These are phyloP conservation scores for Eucalyptus grandis DNA, from an alignment of 345 rosid genomes.

Conservation along the genomic window DNA sequence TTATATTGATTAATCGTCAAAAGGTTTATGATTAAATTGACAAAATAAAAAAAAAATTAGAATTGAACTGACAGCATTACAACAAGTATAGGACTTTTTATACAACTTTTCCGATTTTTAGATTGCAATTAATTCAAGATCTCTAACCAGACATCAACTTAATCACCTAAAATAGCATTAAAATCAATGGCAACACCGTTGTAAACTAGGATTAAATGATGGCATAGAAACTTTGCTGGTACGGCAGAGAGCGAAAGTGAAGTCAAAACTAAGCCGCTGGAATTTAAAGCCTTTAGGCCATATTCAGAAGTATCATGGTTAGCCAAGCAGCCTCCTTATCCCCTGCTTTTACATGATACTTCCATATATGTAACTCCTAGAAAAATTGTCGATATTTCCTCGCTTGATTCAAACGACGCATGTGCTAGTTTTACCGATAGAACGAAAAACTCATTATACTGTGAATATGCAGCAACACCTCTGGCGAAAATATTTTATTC, in stretches of 20 bases:
- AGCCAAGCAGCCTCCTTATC: neutral
- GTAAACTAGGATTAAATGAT: neutral
- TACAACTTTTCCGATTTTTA: neutral
- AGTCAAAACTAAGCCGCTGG: neutral
- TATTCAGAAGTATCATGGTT: neutral
- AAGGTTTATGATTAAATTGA: neutral
- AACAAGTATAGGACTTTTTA: neutral
- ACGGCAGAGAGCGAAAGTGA: neutral
- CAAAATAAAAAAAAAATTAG: neutral
- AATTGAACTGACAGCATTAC: accelerated
- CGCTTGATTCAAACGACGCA: neutral
- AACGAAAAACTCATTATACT: neutral
- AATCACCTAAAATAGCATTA: neutral
- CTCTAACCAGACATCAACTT: neutral
- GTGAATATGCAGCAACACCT: neutral
- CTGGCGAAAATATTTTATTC: neutral
- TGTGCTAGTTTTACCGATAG: neutral
- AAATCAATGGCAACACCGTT: neutral
- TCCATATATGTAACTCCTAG: neutral
- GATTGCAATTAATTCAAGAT: neutral
- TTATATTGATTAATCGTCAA: neutral
- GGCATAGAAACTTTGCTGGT: neutral
- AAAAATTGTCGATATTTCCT: neutral
- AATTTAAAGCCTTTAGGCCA: neutral
- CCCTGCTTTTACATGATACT: neutral